Base-by-base conservation (phyloP, 2,329 filamentous ascomycete species). In the Xylariomycetidae sp. region DNA sequence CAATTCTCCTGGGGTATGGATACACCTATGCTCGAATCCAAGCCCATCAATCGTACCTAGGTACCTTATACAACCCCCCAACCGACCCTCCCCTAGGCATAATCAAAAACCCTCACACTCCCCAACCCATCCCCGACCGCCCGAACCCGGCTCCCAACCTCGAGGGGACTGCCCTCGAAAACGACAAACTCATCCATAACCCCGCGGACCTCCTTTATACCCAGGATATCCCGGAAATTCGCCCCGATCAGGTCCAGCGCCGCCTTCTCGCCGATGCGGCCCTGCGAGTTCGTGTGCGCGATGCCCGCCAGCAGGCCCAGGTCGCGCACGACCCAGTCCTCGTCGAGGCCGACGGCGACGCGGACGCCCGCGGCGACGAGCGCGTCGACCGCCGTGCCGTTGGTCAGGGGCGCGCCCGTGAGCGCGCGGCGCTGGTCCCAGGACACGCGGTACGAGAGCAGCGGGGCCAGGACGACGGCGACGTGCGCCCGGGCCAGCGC, bases 381-480 rank as follows among this genome's bases (percentile, higher is more conserved):
- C 10, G 49, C 54, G 40, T 82, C 76, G 4, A 79, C 59, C 0
- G 68, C 68, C 1, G 79, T 82, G 17, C 77, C 76, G 45, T 81
- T 79, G 1, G 77, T 79, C 1, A 83, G 63, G 1, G 79, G 79
- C 5, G 79, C 78, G 2, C 79, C 79, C 0, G 75, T 70, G 9
- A 83, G 60, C 0, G 74, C 69, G 2, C 78, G 71, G 0, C 76
- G 70, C 54, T 79, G 63, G 40, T 82, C 76, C 79, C 79, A 84
- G 0, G 51, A 55, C 3, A 50, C 54, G 2, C 68, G 65, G 47
- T 72, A 76, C 0, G 74, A 68, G 42, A 75, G 69, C 10, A 79
- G 53, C 1, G 78, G 77, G 0, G 71, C 64, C 2, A 84, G 66
- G 17, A 83, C 68, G 14, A 84, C 73, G 37, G 72, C 67, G 1